Evolutionary conservation across 768 basidiomycete genomes (phyloP).

Genomic region (Candolleomyces aberdarensis): DNA sequence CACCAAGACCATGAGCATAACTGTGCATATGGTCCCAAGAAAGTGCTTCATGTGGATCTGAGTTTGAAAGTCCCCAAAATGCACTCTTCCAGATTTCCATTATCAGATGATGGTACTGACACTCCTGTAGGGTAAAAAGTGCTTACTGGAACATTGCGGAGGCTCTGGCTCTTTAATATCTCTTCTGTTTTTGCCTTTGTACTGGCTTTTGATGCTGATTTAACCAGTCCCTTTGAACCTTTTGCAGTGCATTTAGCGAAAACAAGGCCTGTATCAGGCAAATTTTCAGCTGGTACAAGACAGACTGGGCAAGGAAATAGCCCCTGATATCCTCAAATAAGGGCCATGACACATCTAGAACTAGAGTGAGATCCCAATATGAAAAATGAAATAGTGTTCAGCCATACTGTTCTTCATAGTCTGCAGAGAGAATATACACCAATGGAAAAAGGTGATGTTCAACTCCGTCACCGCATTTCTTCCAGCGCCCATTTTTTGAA

Average conservation of each 20-base stretch:
- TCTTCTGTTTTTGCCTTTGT: too few relatives aligned
- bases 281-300: conserved; percentile 20
- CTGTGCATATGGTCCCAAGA: too few relatives aligned
- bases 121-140: too few relatives aligned
- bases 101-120: too few relatives aligned
- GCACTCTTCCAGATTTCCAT: too few relatives aligned
- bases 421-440: conserved; percentile 33
- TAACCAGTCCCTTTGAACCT: neutral
- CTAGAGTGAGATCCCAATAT: neutral
- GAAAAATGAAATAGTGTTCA: neutral
- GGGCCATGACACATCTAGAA: conserved; percentile 34
- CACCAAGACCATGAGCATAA: too few relatives aligned
- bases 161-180: too few relatives aligned
- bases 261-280: neutral
- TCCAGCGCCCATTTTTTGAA: conserved; percentile 17
- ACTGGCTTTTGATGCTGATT: neutral
- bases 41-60: too few relatives aligned
- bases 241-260: neutral
- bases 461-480: conserved; percentile 26
- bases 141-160: too few relatives aligned
- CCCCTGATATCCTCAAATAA: conserved; percentile 24
- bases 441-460: conserved; percentile 24
- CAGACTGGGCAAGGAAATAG: conserved; percentile 34
- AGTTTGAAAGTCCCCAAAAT: too few relatives aligned
- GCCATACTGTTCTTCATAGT: conserved; percentile 42